Base-by-base conservation (phyloP, 139 green algal genomes). In the Dunaliella sp. region DNA sequence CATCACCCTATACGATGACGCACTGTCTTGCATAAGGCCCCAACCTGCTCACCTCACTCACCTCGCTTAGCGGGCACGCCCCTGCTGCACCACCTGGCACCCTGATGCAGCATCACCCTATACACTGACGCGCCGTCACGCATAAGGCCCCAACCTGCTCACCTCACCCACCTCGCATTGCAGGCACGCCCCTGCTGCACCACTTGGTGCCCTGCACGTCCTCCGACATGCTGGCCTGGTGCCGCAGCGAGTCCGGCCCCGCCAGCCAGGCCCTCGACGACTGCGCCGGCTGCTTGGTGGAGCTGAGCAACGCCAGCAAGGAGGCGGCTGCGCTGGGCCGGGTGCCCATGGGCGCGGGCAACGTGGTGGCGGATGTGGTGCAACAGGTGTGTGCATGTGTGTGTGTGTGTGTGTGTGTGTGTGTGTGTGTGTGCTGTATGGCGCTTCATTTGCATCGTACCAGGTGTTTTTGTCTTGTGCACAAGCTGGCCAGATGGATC, bases 291-390 rank as follows among this genome's bases (percentile, higher is more conserved):
- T 72, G 84, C 3, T 79, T 88, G 36, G 84, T 82, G 26, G 85
- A 88, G 59, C 74, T 88, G 79, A 32, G 25, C 3, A 81, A 81
- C 0, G 76, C 84, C 48, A 85, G 85, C 79, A 73, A 88, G 80
- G 85, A 88, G 80, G 85, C 85, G 22, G 79, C 84, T 36, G 85
- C 85, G 72, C 31, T 88, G 37, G 85, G 80, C 33, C 36, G 65
- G 22, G 84, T 85, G 79, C 7, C 1, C 28, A 1, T n/a, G 0
- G 36, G 48, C 48, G 48, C 48, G 48, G 48, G 77, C 38, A 77
- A 86, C 57, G 34, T 89, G 0, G 86, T 86, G 58, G 74, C 83
- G 30, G 38, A 89, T 32, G 81, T 86, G 72, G 0, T 86, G 34
- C 26, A 80, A 3, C 86, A 89, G 86, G 86, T 89, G 57, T 78